Evolutionary conservation across 169 alveolate genomes (phyloP), one percentile per base, ranked within the genome.

Genomic region (Fabrea salina): DNA sequence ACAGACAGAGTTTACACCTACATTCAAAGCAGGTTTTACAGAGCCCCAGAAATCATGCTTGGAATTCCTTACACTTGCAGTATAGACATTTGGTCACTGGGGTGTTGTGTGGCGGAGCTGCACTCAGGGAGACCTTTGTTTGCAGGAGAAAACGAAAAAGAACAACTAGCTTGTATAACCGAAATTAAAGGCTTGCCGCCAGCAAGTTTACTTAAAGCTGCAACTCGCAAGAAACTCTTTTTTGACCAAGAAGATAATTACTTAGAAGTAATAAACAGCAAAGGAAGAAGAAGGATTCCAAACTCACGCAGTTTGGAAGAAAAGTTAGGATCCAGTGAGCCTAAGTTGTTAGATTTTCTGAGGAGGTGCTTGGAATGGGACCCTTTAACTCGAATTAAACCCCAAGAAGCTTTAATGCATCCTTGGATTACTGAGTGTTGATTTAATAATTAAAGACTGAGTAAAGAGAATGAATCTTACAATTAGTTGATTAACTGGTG

Each of bases 331-430:
- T 76, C 90, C n/a, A 54, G 80, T 61, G 93, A 91, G 37, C 54
- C 72, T 25, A 67, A 33, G 22, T 87, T 89, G 37, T 32, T 89
- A 3, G 86, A 84, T 61, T 89, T 89, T 75, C 61, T 93, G n/a
- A 81, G 82, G 35, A 71, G 77, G 51, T 90, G 94, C 49, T 75
- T 93, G 22, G 85, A 82, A 32, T 93, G 95, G 95, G 86, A 90
- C 74, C 94, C 94, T 32, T 75, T 74, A 39, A 80, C 79, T n/a
- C 78, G 97, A 81, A 70, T 93, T 79, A 87, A 90, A 22, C 95
- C 97, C n/a, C 88, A 84, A 35, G 92, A 89, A 72, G 97, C 94
- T 7, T 77, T 93, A 43, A 56, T 76, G 39, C 97, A 93, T 83
- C 88, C 89, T 6, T 92, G 94, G 91, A 88, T 92, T 44, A 68